Percentiles rank a stretch among this genome's conserved stretches.
These are phyloP conservation scores for Actinidia polygama DNA, from an alignment of 179 eudicot genomes.

Conservation along the genomic window DNA sequence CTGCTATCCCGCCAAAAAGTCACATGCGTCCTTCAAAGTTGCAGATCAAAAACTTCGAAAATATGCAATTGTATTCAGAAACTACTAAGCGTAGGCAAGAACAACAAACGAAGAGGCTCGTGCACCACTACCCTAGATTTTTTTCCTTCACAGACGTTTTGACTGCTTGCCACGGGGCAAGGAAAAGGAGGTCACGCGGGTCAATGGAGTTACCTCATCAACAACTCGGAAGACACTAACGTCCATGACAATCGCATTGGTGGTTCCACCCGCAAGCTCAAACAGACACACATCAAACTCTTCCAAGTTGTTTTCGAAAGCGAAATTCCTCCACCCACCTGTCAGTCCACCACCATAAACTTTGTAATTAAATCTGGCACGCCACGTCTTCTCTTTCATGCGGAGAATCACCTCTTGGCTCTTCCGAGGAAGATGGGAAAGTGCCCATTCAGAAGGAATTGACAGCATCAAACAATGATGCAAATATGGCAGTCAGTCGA, in stretches of 20 bases:
- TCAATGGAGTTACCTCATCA: constrained; percentile 33
- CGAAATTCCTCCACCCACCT: constrained; percentile 56
- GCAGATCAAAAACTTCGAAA: neutral
- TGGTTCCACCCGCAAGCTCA: constrained; percentile 31
- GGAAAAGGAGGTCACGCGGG: neutral
- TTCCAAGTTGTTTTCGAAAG: constrained; percentile 44
- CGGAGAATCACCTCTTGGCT: constrained; percentile 37
- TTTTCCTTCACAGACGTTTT: neutral
- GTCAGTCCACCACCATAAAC: constrained; percentile 26
- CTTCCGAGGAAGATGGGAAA: constrained; percentile 23
- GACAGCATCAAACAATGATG: constrained; percentile 32
- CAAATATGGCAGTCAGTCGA: neutral
- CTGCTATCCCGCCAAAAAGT: neutral
- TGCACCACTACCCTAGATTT: neutral
- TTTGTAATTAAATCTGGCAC: constrained; percentile 19
- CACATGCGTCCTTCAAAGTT: neutral
- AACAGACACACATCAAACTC: constrained; percentile 59
- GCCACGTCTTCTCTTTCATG: constrained; percentile 41
- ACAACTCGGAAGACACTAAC: constrained; percentile 58
- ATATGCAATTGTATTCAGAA: neutral
- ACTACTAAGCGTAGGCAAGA: neutral
- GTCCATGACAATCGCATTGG: constrained; percentile 30
- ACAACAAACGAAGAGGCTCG: neutral
- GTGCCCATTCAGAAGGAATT: constrained; percentile 47
- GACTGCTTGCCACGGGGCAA: neutral